phyloP scores from a whole-genome alignment of 176 grass and related monocot species.

The Ananas comosus region DNA sequence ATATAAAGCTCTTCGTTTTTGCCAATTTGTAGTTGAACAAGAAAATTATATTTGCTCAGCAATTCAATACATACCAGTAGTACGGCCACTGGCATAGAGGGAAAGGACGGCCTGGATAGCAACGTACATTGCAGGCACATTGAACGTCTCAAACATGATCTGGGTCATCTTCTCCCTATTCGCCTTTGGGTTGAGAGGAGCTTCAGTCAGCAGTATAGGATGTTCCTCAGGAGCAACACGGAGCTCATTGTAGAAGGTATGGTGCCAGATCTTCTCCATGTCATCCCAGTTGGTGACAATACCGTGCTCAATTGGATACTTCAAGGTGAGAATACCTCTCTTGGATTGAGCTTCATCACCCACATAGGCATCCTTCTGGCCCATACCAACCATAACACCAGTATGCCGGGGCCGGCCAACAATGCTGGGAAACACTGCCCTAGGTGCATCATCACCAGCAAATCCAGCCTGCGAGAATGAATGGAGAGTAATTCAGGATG shows the following conservation, averaged over 20 bases:
- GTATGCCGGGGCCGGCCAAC: conserved; percentile 7
- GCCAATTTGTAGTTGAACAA: no score
- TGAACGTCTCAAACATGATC: conserved; percentile 11
- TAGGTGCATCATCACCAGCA: conserved; percentile 8
- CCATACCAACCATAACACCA: conserved; percentile 12
- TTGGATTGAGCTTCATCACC: conserved; percentile 12
- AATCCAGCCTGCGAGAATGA: neutral
- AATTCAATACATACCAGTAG: conserved; percentile 3
- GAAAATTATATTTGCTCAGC: neutral
- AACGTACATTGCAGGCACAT: conserved; percentile 10
- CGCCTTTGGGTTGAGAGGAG: conserved; percentile 12
- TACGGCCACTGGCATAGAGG: conserved; percentile 6
- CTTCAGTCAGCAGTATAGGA: conserved; percentile 4
- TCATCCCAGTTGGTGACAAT: conserved; percentile 12
- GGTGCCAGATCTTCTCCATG: conserved; percentile 13
- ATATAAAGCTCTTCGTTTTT: neutral
- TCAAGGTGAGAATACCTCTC: conserved; percentile 7
- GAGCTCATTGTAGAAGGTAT: conserved; percentile 11
- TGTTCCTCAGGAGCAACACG: conserved; percentile 10
- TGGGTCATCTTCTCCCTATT: conserved; percentile 12
- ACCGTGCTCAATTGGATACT: conserved; percentile 9
- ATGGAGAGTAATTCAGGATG: neutral
- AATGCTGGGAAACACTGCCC: conserved; percentile 8
- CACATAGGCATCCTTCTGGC: conserved; percentile 9
- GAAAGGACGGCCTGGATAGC: conserved; percentile 8